phyloP scores from a whole-genome alignment of 257 asterid species.

The Solanum neorickii region DNA sequence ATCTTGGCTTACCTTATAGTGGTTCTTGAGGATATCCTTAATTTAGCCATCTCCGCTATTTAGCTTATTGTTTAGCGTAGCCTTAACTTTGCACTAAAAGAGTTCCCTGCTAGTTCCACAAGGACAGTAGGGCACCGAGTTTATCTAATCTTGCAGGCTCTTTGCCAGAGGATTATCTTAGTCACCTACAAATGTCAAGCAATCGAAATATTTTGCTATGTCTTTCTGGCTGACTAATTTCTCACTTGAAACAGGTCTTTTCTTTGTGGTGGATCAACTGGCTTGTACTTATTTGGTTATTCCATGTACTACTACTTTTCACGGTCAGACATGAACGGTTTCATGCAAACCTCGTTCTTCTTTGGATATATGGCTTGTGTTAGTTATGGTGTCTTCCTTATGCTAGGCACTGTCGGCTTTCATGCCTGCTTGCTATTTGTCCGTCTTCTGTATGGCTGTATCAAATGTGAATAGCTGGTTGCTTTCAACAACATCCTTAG shows the following conservation, averaged over 20 bases:
- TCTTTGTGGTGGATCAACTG: slow-evolving; percentile 13
- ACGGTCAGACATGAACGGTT: slow-evolving; percentile 3
- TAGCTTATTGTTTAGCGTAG: neutral
- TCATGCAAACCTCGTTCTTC: slow-evolving; percentile 15
- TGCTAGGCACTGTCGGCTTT: slow-evolving; percentile 7
- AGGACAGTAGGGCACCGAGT: neutral
- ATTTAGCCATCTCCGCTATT: neutral
- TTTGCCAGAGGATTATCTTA: neutral
- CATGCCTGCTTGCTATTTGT: slow-evolving; percentile 5
- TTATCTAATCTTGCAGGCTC: neutral
- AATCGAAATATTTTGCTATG: neutral
- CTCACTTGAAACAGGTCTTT: slow-evolving; percentile 3
- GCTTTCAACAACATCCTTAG: neutral
- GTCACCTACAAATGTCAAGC: neutral
- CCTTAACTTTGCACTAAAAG: neutral
- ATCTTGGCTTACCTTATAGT: neutral
- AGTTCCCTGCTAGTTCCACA: neutral
- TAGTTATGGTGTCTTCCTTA: slow-evolving; percentile 11
- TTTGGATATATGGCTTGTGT: slow-evolving; percentile 13
- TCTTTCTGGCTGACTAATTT: neutral
- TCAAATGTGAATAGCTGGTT: slow-evolving; percentile 6
- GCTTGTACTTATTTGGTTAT: slow-evolving; percentile 3
- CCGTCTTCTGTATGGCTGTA: slow-evolving; percentile 4
- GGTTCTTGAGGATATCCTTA: neutral
- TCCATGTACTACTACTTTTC: neutral